Conservation (phyloP, 495 filamentous ascomycete species). For the Jackrogersella minutella region DNA sequence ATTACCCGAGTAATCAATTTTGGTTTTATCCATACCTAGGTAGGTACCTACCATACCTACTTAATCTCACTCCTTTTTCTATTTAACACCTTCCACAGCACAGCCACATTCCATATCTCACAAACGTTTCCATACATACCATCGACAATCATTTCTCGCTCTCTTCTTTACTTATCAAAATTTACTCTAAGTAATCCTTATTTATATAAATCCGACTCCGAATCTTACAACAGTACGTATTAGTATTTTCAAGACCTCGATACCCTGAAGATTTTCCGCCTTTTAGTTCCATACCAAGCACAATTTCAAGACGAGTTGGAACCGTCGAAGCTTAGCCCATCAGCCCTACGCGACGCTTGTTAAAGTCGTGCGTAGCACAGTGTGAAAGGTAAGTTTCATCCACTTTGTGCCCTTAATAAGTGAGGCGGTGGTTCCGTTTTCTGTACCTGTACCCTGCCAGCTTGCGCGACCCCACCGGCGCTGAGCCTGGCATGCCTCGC, state of each 20-base stretch:
- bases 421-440: conserved; percentile 30
- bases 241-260: not conserved
- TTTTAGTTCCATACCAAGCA: too few relatives aligned
- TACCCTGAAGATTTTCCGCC: not conserved
- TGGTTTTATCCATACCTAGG: too few relatives aligned
- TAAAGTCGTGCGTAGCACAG: conserved; percentile 15
- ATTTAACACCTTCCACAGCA: not conserved
- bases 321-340: conserved; percentile 16
- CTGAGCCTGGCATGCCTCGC: not conserved
- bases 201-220: conserved; percentile 11
- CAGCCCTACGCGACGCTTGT: conserved; percentile 24
- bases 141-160: not conserved
- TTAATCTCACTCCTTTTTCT: not conserved
- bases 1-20: too few relatives aligned
- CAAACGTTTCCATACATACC: not conserved
- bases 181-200: not conserved
- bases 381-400: conserved; percentile 10
- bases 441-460: not conserved
- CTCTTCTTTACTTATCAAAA: not conserved
- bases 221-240: not conserved
- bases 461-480: not conserved
- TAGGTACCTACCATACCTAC: too few relatives aligned
- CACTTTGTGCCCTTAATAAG: conserved; percentile 14
- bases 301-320: not conserved
- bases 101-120: conserved; percentile 2